Evolutionary conservation across 306 rosid species (phyloP), one percentile per base, ranked within the genome.

Genomic region (Hippophae tibetana): DNA sequence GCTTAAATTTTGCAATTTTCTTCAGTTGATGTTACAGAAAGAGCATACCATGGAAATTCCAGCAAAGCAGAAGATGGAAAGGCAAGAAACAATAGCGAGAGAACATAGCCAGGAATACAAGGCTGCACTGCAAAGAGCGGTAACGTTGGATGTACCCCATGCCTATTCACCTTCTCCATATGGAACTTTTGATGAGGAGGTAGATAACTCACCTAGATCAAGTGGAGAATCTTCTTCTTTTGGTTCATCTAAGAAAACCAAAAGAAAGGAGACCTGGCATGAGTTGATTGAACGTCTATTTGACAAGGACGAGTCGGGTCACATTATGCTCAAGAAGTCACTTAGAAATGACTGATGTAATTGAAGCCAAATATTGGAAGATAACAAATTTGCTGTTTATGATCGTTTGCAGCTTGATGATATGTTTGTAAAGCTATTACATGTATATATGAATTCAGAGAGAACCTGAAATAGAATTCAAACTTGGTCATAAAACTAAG

Each of bases 101-200:
- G 86, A 81, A 54, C 92, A 86, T 65, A 73, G 52, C 3, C 72
- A 76, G 54, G 97, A 90, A 68, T 76, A 90, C 54, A 84, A 57
- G 71, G 97, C 95, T 60, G 97, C 97, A 58, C 66, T 90, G 31
- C 90, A 90, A 48, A 85, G 97, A 72, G 97, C 97, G 6, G 85
- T 84, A 55, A 80, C 95, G 46, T 54, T 90, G 58, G 61, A 78
- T 11, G 90, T 90, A 76, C 97, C 97, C 48, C 94, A 86, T 60
- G 95, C 97, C 6, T 73, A 72, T 54, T 43, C 79, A 18, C 83
- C 89, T 46, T 84, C 82, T n/a, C 72, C 62, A 0, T 90, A 90
- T 12, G 95, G 97, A 46, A 90, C 97, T 68, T 90, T 86, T 58
- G 80, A 72, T n/a, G 83, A 61, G 13, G 81, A 58, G 52, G 82